A percentile compares a stretch with the other conserved stretches of the same genome.
These are phyloP conservation scores for Ananas comosus DNA, from an alignment of 176 grass and related monocot species.

Conservation along the genomic window DNA sequence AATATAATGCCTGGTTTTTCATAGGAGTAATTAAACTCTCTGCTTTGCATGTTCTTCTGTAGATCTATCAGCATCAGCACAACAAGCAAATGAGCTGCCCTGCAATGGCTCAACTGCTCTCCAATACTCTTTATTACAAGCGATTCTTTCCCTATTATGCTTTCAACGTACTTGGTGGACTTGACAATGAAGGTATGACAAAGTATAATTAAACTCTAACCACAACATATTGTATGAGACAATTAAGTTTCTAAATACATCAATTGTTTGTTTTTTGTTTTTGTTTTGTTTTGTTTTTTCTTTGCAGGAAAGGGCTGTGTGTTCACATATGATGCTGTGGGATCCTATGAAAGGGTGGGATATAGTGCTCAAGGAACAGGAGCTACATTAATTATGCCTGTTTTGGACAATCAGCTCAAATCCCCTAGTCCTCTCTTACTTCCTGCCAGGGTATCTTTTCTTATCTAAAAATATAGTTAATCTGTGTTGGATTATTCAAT, in stretches of 20 bases:
- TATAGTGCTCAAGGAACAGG: constrained; percentile 68
- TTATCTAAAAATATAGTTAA: background rate
- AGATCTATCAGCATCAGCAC: constrained; percentile 98
- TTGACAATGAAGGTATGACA: constrained; percentile 72
- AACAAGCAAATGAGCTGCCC: constrained; percentile 99
- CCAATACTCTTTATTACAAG: constrained; percentile 95
- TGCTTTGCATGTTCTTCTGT: constrained; percentile 4
- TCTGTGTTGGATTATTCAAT: background rate
- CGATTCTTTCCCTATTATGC: constrained; percentile 96
- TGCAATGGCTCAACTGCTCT: constrained; percentile 88
- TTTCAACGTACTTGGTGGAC: constrained; percentile 88
- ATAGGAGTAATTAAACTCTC: constrained; percentile 3
- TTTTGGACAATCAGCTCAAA: constrained; percentile 55
- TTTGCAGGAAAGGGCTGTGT: constrained; percentile 59
- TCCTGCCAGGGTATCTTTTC: constrained; percentile 36
- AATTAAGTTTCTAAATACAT: no score
- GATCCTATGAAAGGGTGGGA: constrained; percentile 52
- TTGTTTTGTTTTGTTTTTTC: background rate
- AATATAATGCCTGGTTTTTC: background rate
- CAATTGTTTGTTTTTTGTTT: no score
- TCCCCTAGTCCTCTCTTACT: constrained; percentile 51
- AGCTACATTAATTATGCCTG: constrained; percentile 45
- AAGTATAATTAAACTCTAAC: background rate
- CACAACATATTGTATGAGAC: background rate
- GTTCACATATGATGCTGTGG: constrained; percentile 66